Conservation (phyloP, 352 stramenopile genomes). For the Phytophthora lateralis region DNA sequence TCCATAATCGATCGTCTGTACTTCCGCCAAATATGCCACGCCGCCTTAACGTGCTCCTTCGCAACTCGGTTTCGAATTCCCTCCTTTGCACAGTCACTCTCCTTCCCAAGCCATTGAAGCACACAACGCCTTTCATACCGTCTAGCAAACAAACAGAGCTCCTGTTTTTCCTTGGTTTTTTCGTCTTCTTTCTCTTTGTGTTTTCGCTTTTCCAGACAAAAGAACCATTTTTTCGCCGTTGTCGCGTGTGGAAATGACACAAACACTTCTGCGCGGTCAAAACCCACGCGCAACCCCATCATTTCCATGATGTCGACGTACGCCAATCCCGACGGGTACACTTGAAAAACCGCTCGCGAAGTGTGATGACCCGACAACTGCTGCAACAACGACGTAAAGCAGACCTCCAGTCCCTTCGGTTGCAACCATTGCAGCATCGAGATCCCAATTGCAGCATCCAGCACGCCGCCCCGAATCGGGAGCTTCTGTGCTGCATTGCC, state of each 20-base stretch:
- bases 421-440: constrained; percentile 88
- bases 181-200: background rate
- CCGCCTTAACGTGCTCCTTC: constrained; percentile 67
- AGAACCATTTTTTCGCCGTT: constrained; percentile 80
- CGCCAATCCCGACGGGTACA: constrained; percentile 60
- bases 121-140: constrained; percentile 62
- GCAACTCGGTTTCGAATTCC: constrained; percentile 50
- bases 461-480: constrained; percentile 47
- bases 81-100: constrained; percentile 13
- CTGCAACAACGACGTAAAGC: constrained; percentile 55
- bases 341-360: constrained; percentile 61
- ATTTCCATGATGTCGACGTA: constrained; percentile 70
- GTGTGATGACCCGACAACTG: constrained; percentile 30
- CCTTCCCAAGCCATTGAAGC: constrained; percentile 54
- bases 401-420: constrained; percentile 56
- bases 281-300: constrained; percentile 49
- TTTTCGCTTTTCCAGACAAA: constrained; percentile 43
- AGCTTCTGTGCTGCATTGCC: constrained; percentile 70
- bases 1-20: constrained; percentile 44
- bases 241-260: constrained; percentile 74
- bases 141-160: constrained; percentile 64
- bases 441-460: constrained; percentile 69
- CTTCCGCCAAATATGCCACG: constrained; percentile 79
- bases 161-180: constrained; percentile 8
- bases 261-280: constrained; percentile 60